Evolutionary conservation across 768 basidiomycete genomes (phyloP), one percentile per base, ranked within the genome.

Genomic region (Suillus clintonianus): DNA sequence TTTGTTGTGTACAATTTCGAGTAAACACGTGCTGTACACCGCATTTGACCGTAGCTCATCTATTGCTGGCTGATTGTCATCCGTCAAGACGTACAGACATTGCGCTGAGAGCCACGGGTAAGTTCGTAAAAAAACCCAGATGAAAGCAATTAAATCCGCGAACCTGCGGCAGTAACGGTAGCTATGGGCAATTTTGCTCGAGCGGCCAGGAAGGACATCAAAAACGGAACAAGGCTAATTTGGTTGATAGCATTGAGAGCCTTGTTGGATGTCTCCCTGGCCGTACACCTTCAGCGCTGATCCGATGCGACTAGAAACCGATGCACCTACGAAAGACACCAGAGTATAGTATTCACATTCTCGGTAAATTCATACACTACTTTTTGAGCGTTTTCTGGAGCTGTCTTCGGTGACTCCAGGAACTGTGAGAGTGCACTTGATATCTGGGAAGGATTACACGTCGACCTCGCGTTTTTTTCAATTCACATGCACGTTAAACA

Each of bases 191-290:
- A 76, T 56, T 83, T 85, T 50, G 87, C 84, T 61, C 88, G 84
- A 4, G 91, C 84, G 10, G 82, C 85, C 45, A 98, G 80, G 77
- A 97, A 96, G n/a, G 93, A 89, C 86, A 95, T 88, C 59, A 98
- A 80, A 76, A 98, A 95, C 0, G 93, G 92, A 13, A 89, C 79
- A 3, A 95, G 83, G 27, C 85, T 81, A 7, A 92, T 86, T 42
- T 89, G 84, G 73, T 96, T 97, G 73, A 98, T 89, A 34, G 92
- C 90, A 70, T 85, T 87, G 64, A 96, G 80, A 5, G 94, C 94
- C 79, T 97, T 97, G 76, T 95, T 94, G 60, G 94, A 95, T 1
- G 94, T 94, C 82, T 96, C 94, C 74, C 94, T 88, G 71, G 66
- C 72, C 67, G 64, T 61, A 15, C 24, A 15, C 24, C 24, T 27